Evolutionary conservation across 2,329 filamentous ascomycete species (phyloP).

Genomic region (Fusarium praegraminearum): DNA sequence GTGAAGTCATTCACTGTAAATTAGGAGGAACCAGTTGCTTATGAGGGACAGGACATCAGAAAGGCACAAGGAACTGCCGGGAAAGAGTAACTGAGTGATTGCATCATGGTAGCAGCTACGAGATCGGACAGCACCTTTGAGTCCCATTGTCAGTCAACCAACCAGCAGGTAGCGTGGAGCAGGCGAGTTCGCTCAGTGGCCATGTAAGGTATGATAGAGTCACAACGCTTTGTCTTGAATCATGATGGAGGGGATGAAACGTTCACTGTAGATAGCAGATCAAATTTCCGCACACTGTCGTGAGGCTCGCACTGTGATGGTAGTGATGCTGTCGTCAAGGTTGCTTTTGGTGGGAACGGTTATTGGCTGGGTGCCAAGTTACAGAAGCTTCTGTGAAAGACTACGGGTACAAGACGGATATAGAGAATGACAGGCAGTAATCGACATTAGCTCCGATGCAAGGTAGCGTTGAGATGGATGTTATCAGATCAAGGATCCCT

Average conservation of each 20-base stretch:
- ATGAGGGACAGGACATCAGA: slow-evolving; percentile 16
- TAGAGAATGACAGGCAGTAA: slow-evolving; percentile 6
- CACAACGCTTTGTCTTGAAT: slow-evolving; percentile 3
- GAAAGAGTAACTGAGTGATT: slow-evolving; percentile 24
- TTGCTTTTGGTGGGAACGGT: slow-evolving; percentile 13
- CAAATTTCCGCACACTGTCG: slow-evolving; percentile 19
- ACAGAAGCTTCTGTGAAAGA: slow-evolving; percentile 10
- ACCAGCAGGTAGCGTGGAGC: slow-evolving; percentile 30
- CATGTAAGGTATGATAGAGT: slow-evolving; percentile 31
- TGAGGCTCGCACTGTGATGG: slow-evolving; percentile 39
- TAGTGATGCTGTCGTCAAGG: slow-evolving; percentile 19
- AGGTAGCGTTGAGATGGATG: slow-evolving; percentile 32
- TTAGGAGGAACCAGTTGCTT: slow-evolving; percentile 31
- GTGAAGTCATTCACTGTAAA: slow-evolving; percentile 1
- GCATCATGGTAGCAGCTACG: slow-evolving; percentile 28
- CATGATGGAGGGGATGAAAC: slow-evolving; percentile 33
- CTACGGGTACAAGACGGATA: slow-evolving; percentile 11
- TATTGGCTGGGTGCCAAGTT: background rate
- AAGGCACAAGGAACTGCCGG: slow-evolving; percentile 9
- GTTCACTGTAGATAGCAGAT: slow-evolving; percentile 34
- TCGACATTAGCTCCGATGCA: slow-evolving; percentile 31
- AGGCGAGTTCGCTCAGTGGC: slow-evolving; percentile 21
- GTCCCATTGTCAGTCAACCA: slow-evolving; percentile 19
- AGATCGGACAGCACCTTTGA: slow-evolving; percentile 17
- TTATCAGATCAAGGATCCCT: slow-evolving; percentile 34